Evolutionary conservation across 352 stramenopile genomes (phyloP), one percentile per base, ranked within the genome.

Genomic region (Pythium guiyangense): DNA sequence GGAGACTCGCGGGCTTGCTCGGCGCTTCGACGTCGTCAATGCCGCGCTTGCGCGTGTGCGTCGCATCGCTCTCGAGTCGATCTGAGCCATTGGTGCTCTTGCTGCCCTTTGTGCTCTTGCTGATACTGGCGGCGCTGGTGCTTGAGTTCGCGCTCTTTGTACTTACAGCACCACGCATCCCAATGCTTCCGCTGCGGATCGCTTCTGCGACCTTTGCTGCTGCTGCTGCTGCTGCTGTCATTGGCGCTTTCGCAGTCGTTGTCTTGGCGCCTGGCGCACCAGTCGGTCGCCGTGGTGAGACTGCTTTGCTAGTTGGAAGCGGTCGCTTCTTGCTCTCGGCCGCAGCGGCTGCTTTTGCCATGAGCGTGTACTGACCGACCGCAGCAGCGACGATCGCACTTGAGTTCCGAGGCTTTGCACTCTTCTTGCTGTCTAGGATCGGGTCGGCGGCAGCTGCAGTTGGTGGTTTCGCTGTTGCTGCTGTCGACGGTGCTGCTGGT

Each of bases 21-120:
- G 57, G 57, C 6, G 57, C 50, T 17, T 63, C 57, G 25, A 63
- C 50, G 14, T 63, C 57, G 31, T 44, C 49, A 40, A 63, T 63
- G 1, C 27, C 49, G 3, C 57, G 49, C 44, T 63, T 63, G 18
- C 57, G 40, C 14, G 29, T 31, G 42, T 63, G 57, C 26, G 45
- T 49, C n/a, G 22, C 45, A 15, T 35, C 20, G 29, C 15, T 10
- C 6, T 39, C 34, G 34, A n/a, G n/a, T n/a, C n/a, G n/a, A n/a
- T n/a, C n/a, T n/a, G n/a, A n/a, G n/a, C n/a, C n/a, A n/a, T n/a
- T n/a, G n/a, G n/a, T n/a, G n/a, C n/a, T n/a, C n/a, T n/a, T n/a
- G n/a, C n/a, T n/a, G n/a, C n/a, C n/a, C n/a, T n/a, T n/a, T n/a
- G n/a, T n/a, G n/a, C n/a, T n/a, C n/a, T 39, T 3, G 34, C 2